Evolutionary conservation across 2,329 filamentous ascomycete genomes (phyloP), one percentile per base, ranked within the genome.

Genomic region (Sporothrix brunneoviolacea): DNA sequence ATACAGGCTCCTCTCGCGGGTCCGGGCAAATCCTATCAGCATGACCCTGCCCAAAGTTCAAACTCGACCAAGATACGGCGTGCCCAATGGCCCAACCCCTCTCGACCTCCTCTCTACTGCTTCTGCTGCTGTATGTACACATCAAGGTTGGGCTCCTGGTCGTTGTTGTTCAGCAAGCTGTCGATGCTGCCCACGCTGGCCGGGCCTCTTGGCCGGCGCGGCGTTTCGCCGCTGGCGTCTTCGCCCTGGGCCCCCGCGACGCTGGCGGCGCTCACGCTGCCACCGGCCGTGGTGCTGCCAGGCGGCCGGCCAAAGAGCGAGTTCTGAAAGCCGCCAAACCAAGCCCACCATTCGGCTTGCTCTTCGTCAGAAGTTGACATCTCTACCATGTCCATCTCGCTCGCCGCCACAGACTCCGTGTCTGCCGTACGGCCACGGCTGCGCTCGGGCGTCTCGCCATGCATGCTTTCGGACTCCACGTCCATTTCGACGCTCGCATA

Each of bases 301-400:
- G 27, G 21, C 13, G 36, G 37, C 30, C 21, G 3, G 50, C 43
- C 44, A 22, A 55, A 16, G 27, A 54, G 28, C 15, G 45, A 35
- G 18, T 38, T 13, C 39, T 50, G 51, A 13, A 58, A 22, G 15
- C 48, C 46, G 10, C 45, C 30, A 16, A 53, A 58, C 56, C 56
- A 58, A 3, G 44, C 37, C 55, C 53, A 56, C 56, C 56, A 58
- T 16, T 58, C 55, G 21, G 47, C 47, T 43, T 56, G 55, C 9
- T 45, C 49, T 16, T 48, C 35, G 13, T 38, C 49, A 6, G 44
- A 36, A 13, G 40, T 52, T 13, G 45, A 30, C 15, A 37, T 5
- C 30, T 55, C 51, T 27, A 48, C 38, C 49, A 45, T 37, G 39
- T 40, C 39, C 51, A 33, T 35, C 9, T 39, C 40, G 22, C 32